These are phyloP conservation scores for Ascochyta viciae-villosae DNA, from an alignment of 2,329 filamentous ascomycete genomes.

Conservation along the genomic window DNA sequence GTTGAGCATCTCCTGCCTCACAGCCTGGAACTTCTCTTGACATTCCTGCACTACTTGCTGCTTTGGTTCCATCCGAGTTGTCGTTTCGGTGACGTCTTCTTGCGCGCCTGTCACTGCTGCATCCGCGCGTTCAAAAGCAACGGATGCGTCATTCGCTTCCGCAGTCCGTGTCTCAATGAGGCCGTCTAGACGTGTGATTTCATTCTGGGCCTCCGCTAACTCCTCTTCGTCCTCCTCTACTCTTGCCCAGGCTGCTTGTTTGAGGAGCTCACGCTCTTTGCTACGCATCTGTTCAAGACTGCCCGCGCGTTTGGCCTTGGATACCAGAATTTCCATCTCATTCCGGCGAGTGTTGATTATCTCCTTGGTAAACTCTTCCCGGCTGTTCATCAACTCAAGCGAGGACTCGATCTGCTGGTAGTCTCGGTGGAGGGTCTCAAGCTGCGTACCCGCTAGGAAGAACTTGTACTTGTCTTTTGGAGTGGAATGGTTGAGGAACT, in stretches of 20 bases:
- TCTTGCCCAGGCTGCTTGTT: constrained; percentile 85
- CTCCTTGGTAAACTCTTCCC: constrained; percentile 66
- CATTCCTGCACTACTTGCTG: constrained; percentile 57
- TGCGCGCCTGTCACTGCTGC: constrained; percentile 49
- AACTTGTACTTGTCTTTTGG: constrained; percentile 92
- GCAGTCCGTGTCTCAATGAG: constrained; percentile 58
- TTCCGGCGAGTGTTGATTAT: constrained; percentile 68
- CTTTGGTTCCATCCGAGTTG: constrained; percentile 51
- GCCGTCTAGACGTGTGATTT: constrained; percentile 48
- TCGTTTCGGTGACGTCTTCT: constrained; percentile 39
- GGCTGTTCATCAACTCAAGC: constrained; percentile 73
- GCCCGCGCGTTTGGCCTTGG: constrained; percentile 69
- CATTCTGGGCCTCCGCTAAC: constrained; percentile 35
- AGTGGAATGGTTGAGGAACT: constrained; percentile 87
- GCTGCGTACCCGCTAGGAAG: constrained; percentile 91
- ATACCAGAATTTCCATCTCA: constrained; percentile 66
- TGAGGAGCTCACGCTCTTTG: constrained; percentile 64
- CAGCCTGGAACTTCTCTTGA: constrained; percentile 61
- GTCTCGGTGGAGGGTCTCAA: constrained; percentile 90
- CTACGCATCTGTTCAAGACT: constrained; percentile 70
- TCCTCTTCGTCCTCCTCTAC: constrained; percentile 76
- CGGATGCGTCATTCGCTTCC: constrained; percentile 54
- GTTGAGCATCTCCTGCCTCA: constrained; percentile 61
- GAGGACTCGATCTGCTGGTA: constrained; percentile 84
- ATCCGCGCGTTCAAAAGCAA: constrained; percentile 54